Evolutionary conservation across 768 basidiomycete species (phyloP).

Genomic region (Podaxis pistillaris): DNA sequence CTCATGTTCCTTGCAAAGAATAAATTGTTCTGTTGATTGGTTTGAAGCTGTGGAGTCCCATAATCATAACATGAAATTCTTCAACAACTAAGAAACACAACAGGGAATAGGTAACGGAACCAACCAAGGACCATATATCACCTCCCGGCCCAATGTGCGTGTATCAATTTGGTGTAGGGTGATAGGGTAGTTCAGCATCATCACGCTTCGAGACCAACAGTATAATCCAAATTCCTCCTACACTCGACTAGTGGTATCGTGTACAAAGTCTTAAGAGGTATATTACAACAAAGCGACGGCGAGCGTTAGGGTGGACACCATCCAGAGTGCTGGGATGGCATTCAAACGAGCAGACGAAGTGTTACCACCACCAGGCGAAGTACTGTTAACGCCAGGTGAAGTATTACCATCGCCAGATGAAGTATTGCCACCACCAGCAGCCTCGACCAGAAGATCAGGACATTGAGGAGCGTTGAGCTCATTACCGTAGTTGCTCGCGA

Average conservation of each 20-base stretch:
- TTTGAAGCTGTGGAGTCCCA: too few relatives aligned
- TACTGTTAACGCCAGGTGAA: not conserved
- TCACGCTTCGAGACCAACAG: not conserved
- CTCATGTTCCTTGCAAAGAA: too few relatives aligned
- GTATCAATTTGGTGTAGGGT: too few relatives aligned
- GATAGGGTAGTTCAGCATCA: not conserved
- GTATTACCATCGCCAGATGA: slow-evolving; percentile 3
- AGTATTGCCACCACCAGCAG: slow-evolving; percentile 17
- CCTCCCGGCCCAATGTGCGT: too few relatives aligned
- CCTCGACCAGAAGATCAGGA: slow-evolving; percentile 41
- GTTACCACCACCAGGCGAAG: slow-evolving; percentile 14
- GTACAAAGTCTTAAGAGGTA: not conserved
- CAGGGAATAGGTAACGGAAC: too few relatives aligned
- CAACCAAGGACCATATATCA: too few relatives aligned
- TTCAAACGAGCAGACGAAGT: not conserved
- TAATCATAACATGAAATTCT: too few relatives aligned
- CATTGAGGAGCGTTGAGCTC: slow-evolving; percentile 62
- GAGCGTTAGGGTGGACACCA: not conserved
- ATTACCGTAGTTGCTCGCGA: slow-evolving; percentile 64
- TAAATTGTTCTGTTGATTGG: too few relatives aligned
- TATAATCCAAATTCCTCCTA: not conserved
- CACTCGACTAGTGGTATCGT: not conserved
- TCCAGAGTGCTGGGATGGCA: not conserved
- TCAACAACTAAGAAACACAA: too few relatives aligned
- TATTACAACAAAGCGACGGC: not conserved